Evolutionary conservation across 192 early-diverging fungal species (phyloP).

Genomic region (Blastocladiella britannica): DNA sequence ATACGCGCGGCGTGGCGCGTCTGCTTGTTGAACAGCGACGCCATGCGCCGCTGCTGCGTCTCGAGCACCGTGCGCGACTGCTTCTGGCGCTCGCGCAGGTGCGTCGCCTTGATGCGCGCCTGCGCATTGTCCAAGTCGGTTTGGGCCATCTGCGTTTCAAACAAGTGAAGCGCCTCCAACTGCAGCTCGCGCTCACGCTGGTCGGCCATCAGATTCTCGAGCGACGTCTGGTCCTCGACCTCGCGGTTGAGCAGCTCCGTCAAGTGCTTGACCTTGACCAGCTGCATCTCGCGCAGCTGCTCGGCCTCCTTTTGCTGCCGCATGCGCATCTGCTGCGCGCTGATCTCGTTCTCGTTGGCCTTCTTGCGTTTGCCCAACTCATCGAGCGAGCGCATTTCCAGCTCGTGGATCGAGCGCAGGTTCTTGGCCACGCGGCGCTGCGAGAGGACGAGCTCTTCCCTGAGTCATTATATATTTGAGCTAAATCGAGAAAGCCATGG

Average conservation of each 20-base stretch:
- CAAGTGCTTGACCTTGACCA: slow-evolving; percentile 12
- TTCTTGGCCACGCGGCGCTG: slow-evolving; percentile 5
- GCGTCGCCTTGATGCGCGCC: slow-evolving; percentile 8
- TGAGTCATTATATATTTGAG: too few species aligned
- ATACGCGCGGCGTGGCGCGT: slow-evolving; percentile 6
- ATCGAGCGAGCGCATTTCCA: slow-evolving; percentile 10
- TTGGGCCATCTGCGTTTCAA: slow-evolving; percentile 8
- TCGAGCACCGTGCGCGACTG: slow-evolving; percentile 5
- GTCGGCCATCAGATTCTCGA: slow-evolving; percentile 8
- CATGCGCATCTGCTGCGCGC: slow-evolving; percentile 11
- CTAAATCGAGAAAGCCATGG: too few species aligned
- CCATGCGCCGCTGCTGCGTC: slow-evolving; percentile 9
- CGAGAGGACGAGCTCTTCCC: not conserved
- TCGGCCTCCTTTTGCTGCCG: slow-evolving; percentile 13
- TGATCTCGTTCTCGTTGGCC: slow-evolving; percentile 9
- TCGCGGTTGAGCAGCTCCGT: slow-evolving; percentile 9
- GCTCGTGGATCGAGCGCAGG: slow-evolving; percentile 4
- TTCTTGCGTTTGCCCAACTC: slow-evolving; percentile 4
- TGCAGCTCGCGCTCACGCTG: slow-evolving; percentile 6
- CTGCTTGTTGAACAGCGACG: slow-evolving; percentile 8
- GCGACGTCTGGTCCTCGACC: slow-evolving; percentile 8
- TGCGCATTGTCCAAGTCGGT: slow-evolving; percentile 7
- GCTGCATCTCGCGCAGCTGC: slow-evolving; percentile 14
- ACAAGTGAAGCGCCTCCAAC: slow-evolving; percentile 6
- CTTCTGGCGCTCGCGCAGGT: slow-evolving; percentile 8